A percentile compares a stretch with the other conserved stretches of the same genome.
These are phyloP conservation scores for Maudiozyma bulderi DNA, from an alignment of 805 yeast species.

Conservation along the genomic window DNA sequence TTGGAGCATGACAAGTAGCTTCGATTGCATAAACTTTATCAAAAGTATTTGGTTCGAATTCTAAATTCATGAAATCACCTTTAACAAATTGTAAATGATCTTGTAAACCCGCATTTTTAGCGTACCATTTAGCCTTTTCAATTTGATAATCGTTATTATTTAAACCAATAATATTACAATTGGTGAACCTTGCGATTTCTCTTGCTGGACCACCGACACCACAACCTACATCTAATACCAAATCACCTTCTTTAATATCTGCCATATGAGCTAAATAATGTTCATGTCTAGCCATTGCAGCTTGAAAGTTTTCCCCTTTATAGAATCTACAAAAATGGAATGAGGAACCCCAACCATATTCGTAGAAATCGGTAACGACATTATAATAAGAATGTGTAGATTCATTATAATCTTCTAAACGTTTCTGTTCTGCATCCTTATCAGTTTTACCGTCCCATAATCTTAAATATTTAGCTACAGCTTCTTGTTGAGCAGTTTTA, in stretches of 20 bases:
- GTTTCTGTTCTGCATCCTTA: constrained; percentile 54
- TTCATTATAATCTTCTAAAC: constrained; percentile 80
- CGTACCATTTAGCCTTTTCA: constrained; percentile 78
- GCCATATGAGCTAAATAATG: constrained; percentile 86
- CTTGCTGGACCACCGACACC: constrained; percentile 99
- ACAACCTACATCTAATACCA: constrained; percentile 95
- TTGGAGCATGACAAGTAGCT: constrained; percentile 98
- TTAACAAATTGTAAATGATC: constrained; percentile 78
- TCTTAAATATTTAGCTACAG: constrained; percentile 83
- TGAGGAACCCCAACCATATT: constrained; percentile 98
- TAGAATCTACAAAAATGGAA: constrained; percentile 95
- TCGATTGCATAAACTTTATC: constrained; percentile 98
- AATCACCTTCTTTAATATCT: constrained; percentile 67
- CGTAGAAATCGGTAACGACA: constrained; percentile 95
- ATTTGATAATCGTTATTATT: constrained; percentile 97
- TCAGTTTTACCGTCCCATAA: constrained; percentile 94
- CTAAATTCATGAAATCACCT: constrained; percentile 99
- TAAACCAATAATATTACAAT: constrained; percentile 76
- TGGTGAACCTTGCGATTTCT: constrained; percentile 87
- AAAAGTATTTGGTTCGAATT: constrained; percentile 77
- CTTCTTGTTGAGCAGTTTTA: constrained; percentile 69
- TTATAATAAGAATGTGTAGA: constrained; percentile 94
- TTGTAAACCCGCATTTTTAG: constrained; percentile 53
- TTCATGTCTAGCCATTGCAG: constrained; percentile 95
- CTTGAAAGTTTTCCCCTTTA: constrained; percentile 85